Conservation (phyloP, 2,329 filamentous ascomycete genomes). For the Fusarium mundagurra region DNA sequence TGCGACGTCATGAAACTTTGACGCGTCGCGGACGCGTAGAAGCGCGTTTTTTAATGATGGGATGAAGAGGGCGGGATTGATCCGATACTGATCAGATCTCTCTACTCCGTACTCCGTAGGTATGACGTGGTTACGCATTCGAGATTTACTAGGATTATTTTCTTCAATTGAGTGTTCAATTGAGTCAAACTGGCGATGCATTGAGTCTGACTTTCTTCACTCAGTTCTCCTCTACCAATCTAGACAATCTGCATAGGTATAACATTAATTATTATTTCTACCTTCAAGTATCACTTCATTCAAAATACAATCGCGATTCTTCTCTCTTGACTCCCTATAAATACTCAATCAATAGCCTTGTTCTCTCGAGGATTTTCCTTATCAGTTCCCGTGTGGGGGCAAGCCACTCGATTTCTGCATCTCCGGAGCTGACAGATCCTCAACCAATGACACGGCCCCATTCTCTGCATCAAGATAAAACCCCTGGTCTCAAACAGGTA, state of each 20-base stretch:
- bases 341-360: not conserved
- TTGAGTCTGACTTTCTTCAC: rapidly evolving
- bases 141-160: rapidly evolving
- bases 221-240: not conserved
- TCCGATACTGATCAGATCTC: not conserved
- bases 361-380: not conserved
- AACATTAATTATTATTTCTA: too few relatives aligned
- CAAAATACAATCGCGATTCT: not conserved
- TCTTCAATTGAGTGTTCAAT: not conserved
- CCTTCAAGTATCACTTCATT: not conserved
- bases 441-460: not conserved
- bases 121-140: not conserved
- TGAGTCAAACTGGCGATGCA: too few relatives aligned
- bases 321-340: not conserved
- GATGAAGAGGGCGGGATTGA: not conserved
- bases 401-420: not conserved
- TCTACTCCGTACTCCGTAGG: too few relatives aligned
- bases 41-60: not conserved
- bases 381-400: not conserved
- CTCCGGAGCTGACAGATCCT: not conserved
- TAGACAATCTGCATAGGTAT: rapidly evolving
- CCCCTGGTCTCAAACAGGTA: not conserved
- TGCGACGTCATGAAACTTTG: not conserved
- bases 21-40: not conserved
- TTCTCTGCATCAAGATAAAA: not conserved